A percentile compares a stretch with the other conserved stretches of the same genome.
Evolutionary conservation across 1,139 yeast species (phyloP).

Genomic region (Blastobotrys raffinosifermentans): DNA sequence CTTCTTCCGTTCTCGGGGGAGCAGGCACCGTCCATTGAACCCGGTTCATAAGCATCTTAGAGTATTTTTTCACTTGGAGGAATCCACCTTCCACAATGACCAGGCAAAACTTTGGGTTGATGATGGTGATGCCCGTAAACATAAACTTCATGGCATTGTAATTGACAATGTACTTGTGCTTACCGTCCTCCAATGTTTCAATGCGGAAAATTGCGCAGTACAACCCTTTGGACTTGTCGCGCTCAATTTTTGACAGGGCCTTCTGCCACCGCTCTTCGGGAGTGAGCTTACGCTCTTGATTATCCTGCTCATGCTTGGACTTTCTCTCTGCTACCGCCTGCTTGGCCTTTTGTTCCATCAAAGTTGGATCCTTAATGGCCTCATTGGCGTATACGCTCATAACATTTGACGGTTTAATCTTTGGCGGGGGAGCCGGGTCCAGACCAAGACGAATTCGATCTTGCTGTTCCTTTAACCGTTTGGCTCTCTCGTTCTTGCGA

Average conservation of each 20-base stretch:
- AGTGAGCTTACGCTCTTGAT: slow-evolving; percentile 56
- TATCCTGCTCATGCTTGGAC: slow-evolving; percentile 53
- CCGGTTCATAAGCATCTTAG: slow-evolving; percentile 53
- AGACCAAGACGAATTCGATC: slow-evolving; percentile 75
- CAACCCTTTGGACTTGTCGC: slow-evolving; percentile 51
- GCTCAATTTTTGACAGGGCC: slow-evolving; percentile 39
- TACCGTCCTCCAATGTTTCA: slow-evolving; percentile 50
- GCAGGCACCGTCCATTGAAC: slow-evolving; percentile 63
- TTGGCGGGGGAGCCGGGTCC: slow-evolving; percentile 86
- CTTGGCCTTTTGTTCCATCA: slow-evolving; percentile 67
- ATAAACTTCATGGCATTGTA: slow-evolving; percentile 70
- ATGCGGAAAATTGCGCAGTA: slow-evolving; percentile 57
- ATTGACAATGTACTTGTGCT: slow-evolving; percentile 67
- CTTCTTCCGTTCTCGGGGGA: slow-evolving; percentile 26
- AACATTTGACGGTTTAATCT: slow-evolving; percentile 73
- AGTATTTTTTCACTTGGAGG: slow-evolving; percentile 55
- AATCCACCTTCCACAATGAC: slow-evolving; percentile 71
- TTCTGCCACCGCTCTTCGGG: slow-evolving; percentile 51
- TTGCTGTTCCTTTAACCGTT: slow-evolving; percentile 61
- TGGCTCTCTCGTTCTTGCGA: slow-evolving; percentile 64
- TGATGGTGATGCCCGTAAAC: slow-evolving; percentile 52
- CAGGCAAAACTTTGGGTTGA: slow-evolving; percentile 45
- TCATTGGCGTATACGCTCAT: slow-evolving; percentile 83
- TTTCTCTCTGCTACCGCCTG: slow-evolving; percentile 62
- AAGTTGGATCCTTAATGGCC: slow-evolving; percentile 86